Evolutionary conservation across 768 basidiomycete species (phyloP).

Genomic region (Phlebiopsis gigantea): DNA sequence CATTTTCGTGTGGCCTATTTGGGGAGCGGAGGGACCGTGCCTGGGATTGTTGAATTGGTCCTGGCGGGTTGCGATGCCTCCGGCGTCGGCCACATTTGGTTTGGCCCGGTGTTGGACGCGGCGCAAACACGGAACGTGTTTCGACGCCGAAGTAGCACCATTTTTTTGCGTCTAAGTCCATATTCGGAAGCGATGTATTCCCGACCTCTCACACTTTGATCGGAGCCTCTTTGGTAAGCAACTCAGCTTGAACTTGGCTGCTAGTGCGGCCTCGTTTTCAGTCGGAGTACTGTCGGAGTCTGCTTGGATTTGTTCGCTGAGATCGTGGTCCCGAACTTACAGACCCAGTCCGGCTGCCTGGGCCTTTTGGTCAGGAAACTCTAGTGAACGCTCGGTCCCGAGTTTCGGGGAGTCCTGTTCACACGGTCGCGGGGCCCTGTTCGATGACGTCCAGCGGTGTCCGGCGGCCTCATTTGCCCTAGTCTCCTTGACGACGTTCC

Average conservation of each 20-base stretch:
- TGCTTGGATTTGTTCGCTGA: neutral
- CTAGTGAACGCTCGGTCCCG: neutral
- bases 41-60: conserved; percentile 40
- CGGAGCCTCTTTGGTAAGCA: neutral
- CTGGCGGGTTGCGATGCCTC: conserved; percentile 45
- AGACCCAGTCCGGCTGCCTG: neutral
- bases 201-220: neutral
- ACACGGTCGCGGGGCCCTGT: neutral
- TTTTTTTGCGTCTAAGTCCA: conserved; percentile 26
- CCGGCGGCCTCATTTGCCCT: neutral
- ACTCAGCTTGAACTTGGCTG: neutral
- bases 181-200: neutral
- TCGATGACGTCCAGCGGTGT: conserved; percentile 5
- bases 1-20: conserved; percentile 37
- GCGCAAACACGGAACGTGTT: conserved; percentile 73
- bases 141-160: conserved; percentile 49
- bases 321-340: neutral
- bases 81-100: conserved; percentile 43
- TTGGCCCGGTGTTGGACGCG: conserved; percentile 47
- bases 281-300: neutral
- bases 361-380: neutral
- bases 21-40: conserved; percentile 38
- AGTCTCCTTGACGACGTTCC: conserved; percentile 7
- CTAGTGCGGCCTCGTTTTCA: neutral
- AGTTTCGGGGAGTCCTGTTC: neutral